Conservation (phyloP, 306 rosid genomes). For the Corylus heterophylla region DNA sequence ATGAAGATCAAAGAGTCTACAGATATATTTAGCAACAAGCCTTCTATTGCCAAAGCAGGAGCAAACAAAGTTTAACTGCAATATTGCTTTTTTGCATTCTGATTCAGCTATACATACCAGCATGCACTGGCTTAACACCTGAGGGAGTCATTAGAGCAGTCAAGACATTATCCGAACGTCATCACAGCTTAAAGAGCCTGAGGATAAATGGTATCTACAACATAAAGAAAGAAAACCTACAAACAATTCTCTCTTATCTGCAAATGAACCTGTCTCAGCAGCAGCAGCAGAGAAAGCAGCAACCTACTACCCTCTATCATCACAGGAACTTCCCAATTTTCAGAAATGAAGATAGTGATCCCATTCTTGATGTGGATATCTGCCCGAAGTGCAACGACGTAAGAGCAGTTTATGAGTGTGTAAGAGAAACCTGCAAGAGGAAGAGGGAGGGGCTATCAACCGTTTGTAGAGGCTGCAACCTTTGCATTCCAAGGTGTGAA, state of each 20-base stretch:
- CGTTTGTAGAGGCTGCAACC: slow-evolving; percentile 60
- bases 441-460: slow-evolving; percentile 21
- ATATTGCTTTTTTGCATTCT: slow-evolving; percentile 13
- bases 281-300: slow-evolving; percentile 22
- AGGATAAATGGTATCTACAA: slow-evolving; percentile 68
- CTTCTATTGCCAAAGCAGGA: background rate
- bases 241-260: slow-evolving; percentile 40
- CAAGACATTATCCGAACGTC: slow-evolving; percentile 49
- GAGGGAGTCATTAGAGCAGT: slow-evolving; percentile 66
- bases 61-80: slow-evolving; percentile 1
- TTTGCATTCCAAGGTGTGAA: slow-evolving; percentile 72
- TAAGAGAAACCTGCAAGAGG: slow-evolving; percentile 50
- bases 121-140: slow-evolving; percentile 72
- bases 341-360: slow-evolving; percentile 13
- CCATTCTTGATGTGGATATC: slow-evolving; percentile 51
- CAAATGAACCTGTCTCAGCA: slow-evolving; percentile 25
- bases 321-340: slow-evolving; percentile 13
- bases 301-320: slow-evolving; percentile 42
- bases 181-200: slow-evolving; percentile 47
- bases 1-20: background rate
- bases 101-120: slow-evolving; percentile 73
- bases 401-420: slow-evolving; percentile 64
- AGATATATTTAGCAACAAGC: too few species aligned
- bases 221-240: slow-evolving; percentile 56
- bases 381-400: slow-evolving; percentile 68